Base-by-base conservation (phyloP, 805 yeast species). In the Teunomyces lycoperdinae region DNA sequence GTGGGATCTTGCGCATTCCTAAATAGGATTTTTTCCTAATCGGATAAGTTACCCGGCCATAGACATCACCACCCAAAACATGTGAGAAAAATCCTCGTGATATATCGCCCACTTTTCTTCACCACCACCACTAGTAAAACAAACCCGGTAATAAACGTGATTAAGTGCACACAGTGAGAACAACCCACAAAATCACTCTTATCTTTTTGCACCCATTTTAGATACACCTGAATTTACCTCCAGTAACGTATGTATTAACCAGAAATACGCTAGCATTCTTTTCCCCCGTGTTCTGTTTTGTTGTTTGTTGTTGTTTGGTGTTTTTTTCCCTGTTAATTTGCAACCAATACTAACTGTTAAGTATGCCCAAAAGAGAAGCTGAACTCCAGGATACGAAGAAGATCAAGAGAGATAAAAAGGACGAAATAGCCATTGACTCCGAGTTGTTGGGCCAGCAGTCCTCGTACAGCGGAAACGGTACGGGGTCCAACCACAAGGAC, bases 401-500 rank as follows among this genome's bases (percentile, higher is more conserved):
- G 41, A 39, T 27, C 42, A 48, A 48, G 46, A 40, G 42, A 11
- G 47, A 46, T 41, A 51, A 53, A 47, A 53, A 53, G 49, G 53
- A 53, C 33, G 57, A 53, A 32, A 53, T 64, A 38, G 73, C 71
- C 45, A 73, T 72, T 46, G 77, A 71, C 56, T 66, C 73, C 31
- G 77, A 71, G 52, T 63, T 73, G 51, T 65, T 73, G 52, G 72
- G 69, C 38, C 76, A 73, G 52, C 74, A 71, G 47, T 63, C 66
- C 36, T 64, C 67, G 35, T 67, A 65, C 54, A 50, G 57, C 27
- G 46, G 40, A 10, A 43, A 40, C 36, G 41, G 42, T 40, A 20
- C 32, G 17, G 46, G 48, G 30, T 43, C 42, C 26, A 52, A 49
- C 16, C 35, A 20, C 38, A 36, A 44, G 42, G 41, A 26, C 14